phyloP scores from a whole-genome alignment of 176 grass and related monocot species.

The Oryza coarctata region DNA sequence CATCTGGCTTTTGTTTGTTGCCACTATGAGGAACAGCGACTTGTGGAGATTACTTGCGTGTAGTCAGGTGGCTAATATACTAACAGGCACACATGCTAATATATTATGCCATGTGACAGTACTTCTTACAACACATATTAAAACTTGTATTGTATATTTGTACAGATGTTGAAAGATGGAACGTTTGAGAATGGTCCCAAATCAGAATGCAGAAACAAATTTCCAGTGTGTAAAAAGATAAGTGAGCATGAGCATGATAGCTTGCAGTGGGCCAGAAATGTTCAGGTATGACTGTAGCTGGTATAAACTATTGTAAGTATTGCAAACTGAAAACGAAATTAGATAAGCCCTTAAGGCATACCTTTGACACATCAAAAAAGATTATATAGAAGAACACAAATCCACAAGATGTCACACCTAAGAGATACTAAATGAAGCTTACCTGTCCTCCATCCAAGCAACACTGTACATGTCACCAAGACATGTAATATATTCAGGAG shows the following conservation, averaged over 20 bases:
- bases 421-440: background rate
- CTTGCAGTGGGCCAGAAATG: background rate
- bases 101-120: background rate
- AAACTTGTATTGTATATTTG: background rate
- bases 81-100: background rate
- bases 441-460: conserved; percentile 99
- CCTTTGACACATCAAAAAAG: background rate
- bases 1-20: conserved; percentile 2
- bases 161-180: background rate
- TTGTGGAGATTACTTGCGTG: background rate
- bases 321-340: background rate
- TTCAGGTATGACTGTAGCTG: background rate
- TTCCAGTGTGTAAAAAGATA: background rate
- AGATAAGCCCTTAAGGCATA: background rate
- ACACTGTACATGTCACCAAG: conserved; percentile 91
- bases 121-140: background rate
- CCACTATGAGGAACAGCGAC: background rate
- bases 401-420: background rate
- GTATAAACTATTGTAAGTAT: background rate
- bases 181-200: background rate
- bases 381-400: conserved; percentile 11
- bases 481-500: conserved; percentile 69
- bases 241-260: background rate
- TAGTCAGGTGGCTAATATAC: background rate
- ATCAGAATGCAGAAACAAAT: background rate